Evolutionary conservation across 169 alveolate species (phyloP), one percentile per base, ranked within the genome.

Genomic region (Babesia sp.): DNA sequence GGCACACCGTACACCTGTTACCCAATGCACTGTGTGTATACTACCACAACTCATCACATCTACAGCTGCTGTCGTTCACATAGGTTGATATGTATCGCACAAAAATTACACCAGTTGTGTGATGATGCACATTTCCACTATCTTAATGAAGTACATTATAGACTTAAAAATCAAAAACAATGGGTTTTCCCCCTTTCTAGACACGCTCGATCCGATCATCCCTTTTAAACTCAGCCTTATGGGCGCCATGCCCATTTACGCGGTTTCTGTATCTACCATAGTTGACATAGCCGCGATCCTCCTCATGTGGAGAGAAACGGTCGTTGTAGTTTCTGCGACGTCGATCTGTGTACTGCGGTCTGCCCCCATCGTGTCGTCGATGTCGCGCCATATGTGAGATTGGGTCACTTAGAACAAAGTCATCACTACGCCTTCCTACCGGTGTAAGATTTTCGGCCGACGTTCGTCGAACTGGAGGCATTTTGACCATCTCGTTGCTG

Each of bases 41-140:
- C 61, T 64, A 64, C 33, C 61, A 64, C 74, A 20, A 64, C 50
- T 1, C 37, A 3, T 46, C 74, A 12, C 18, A 20, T 22, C 1
- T 64, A 18, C 74, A 64, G 55, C 50, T 64, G 29, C 24, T 64
- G 46, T 20, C 61, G 20, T 31, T 64, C 3, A 64, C 26, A 18
- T 64, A 64, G 48, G 53, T 20, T n/a, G 24, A 2, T n/a, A n/a
- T n/a, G n/a, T n/a, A n/a, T n/a, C n/a, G n/a, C n/a, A n/a, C n/a
- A n/a, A n/a, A n/a, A n/a, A n/a, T n/a, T n/a, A n/a, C n/a, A n/a
- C n/a, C n/a, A n/a, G n/a, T n/a, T n/a, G n/a, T n/a, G n/a, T n/a
- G n/a, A n/a, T n/a, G n/a, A n/a, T n/a, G n/a, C n/a, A n/a, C n/a
- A n/a, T n/a, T n/a, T n/a, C n/a, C n/a, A n/a, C n/a, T n/a, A n/a